Conservation (phyloP, 2,329 filamentous ascomycete species). For the Aspergillus caelatus region DNA sequence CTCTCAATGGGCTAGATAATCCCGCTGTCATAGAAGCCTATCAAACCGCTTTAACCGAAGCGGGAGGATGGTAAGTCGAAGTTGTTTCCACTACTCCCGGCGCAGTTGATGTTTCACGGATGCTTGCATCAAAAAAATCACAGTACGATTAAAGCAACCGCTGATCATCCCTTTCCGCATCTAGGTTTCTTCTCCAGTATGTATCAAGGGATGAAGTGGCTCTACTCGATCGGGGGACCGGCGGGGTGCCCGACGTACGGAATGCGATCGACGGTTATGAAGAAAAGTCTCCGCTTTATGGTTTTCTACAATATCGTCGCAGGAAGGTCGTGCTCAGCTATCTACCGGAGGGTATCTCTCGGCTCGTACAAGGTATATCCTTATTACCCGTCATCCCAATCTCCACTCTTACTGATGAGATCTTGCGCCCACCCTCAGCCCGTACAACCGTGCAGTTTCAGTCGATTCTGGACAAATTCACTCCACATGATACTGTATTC, state of each 20-base stretch:
- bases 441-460: conserved; percentile 74
- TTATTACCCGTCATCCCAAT: neutral
- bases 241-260: conserved; percentile 82
- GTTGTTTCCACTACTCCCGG: neutral
- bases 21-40: conserved; percentile 80
- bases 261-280: conserved; percentile 76
- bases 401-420: conserved; percentile 14
- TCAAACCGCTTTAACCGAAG: conserved; percentile 75
- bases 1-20: conserved; percentile 91
- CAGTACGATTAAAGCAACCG: neutral
- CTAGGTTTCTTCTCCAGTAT: conserved; percentile 94
- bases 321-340: conserved; percentile 92
- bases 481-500: conserved; percentile 84
- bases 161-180: conserved; percentile 7
- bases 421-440: conserved; percentile 55
- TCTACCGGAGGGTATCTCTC: conserved; percentile 85
- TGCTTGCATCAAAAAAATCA: too few relatives aligned
- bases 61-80: conserved; percentile 84
- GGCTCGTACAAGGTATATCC: conserved; percentile 84
- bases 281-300: conserved; percentile 86
- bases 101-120: conserved; percentile 10
- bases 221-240: conserved; percentile 73
- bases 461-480: conserved; percentile 67
- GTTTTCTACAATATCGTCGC: conserved; percentile 85
- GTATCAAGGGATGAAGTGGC: conserved; percentile 83